Conservation (phyloP, 805 yeast species). For the Myxozyma udenii region DNA sequence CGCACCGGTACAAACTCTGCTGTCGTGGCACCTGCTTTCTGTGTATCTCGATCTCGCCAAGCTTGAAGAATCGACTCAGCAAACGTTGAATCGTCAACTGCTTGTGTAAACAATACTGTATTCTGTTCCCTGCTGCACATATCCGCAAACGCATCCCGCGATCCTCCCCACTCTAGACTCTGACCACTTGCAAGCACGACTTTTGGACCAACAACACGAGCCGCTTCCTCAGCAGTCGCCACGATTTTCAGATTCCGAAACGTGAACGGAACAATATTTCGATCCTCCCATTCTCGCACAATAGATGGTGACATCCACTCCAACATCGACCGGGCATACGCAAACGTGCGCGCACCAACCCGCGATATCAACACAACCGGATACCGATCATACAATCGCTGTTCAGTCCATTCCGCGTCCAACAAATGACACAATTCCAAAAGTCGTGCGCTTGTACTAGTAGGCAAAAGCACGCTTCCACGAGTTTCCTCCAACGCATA, state of each 20-base stretch:
- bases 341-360: constrained; percentile 71
- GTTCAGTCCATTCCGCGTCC: constrained; percentile 59
- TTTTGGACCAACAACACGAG: constrained; percentile 41
- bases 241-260: constrained; percentile 57
- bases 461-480: constrained; percentile 80
- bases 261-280: constrained; percentile 77
- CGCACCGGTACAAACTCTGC: constrained; percentile 1
- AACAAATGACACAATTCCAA: constrained; percentile 72
- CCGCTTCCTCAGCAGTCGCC: constrained; percentile 52
- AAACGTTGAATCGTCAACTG: constrained; percentile 48
- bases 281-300: constrained; percentile 78
- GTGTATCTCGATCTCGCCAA: constrained; percentile 5
- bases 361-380: constrained; percentile 77
- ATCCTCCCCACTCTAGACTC: constrained; percentile 60
- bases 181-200: constrained; percentile 75
- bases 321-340: constrained; percentile 81
- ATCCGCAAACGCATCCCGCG: constrained; percentile 41
- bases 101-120: constrained; percentile 71
- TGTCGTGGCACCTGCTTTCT: constrained; percentile 3
- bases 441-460: constrained; percentile 74
- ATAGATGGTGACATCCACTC: constrained; percentile 95
- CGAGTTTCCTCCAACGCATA: constrained; percentile 41
- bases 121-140: constrained; percentile 58
- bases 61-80: constrained; percentile 47
- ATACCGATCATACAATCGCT: constrained; percentile 37